Evolutionary conservation across 305 asterid genomes (phyloP).

Genomic region (Ajuga reptans): DNA sequence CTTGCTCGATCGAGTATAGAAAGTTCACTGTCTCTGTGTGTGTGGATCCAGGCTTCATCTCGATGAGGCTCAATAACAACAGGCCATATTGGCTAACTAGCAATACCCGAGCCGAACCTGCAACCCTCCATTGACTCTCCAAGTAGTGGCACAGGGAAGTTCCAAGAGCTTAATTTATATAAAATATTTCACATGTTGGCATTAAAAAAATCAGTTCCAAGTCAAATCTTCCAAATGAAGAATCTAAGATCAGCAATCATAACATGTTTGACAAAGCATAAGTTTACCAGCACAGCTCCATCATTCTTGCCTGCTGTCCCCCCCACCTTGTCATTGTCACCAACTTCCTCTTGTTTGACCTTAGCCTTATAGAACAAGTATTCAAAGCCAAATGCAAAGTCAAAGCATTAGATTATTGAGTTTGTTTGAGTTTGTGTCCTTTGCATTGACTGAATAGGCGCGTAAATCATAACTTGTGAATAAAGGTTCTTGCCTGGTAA

Average conservation of each 20-base stretch:
- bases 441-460: constrained; percentile 25
- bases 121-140: background rate
- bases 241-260: constrained; percentile 27
- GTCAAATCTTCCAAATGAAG: constrained; percentile 36
- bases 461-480: constrained; percentile 27
- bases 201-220: constrained; percentile 17
- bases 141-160: background rate
- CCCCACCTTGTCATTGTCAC: constrained; percentile 31
- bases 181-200: constrained; percentile 18
- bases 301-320: constrained; percentile 42
- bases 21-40: background rate
- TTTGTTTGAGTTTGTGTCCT: constrained; percentile 21
- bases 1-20: constrained; percentile 13
- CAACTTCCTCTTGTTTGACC: constrained; percentile 32
- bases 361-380: constrained; percentile 12
- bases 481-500: constrained; percentile 4
- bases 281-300: constrained; percentile 38
- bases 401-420: constrained; percentile 31
- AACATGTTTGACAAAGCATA: constrained; percentile 29
- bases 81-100: background rate
- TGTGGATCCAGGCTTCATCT: background rate
- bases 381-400: constrained; percentile 25
- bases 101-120: background rate
- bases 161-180: background rate
- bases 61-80: background rate